Evolutionary conservation across 2,329 filamentous ascomycete genomes (phyloP).

Genomic region (Paraphaeosphaeria sporulosa): DNA sequence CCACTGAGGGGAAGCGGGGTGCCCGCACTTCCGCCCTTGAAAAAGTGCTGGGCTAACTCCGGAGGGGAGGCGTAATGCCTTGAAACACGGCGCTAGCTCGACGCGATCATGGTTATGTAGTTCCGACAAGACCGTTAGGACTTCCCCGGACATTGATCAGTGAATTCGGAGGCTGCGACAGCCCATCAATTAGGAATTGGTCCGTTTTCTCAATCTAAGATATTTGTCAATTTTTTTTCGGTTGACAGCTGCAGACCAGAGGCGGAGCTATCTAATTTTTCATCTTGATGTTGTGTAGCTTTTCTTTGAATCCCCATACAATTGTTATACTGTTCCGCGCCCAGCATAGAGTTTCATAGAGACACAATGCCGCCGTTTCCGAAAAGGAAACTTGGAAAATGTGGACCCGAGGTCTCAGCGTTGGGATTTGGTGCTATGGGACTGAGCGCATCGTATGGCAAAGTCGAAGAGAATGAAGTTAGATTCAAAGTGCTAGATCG

Average conservation of each 20-base stretch:
- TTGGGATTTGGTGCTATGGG: constrained; percentile 63
- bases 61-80: background rate
- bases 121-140: background rate
- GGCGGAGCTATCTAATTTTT: background rate
- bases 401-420: constrained; percentile 57
- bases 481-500: constrained; percentile 11
- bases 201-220: too few relatives aligned
- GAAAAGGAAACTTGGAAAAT: constrained; percentile 57
- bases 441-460: constrained; percentile 27
- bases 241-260: too few relatives aligned
- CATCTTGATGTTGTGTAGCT: background rate
- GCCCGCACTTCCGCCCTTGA: background rate
- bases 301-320: background rate
- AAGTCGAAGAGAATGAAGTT: constrained; percentile 11
- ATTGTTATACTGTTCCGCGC: background rate
- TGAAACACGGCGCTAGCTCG: background rate
- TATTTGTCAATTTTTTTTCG: too few relatives aligned
- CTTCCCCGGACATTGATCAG: background rate
- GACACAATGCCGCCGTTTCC: constrained; percentile 31
- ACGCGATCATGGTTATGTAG: background rate
- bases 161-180: too few relatives aligned
- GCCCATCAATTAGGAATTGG: too few relatives aligned
- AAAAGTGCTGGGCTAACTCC: background rate
- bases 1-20: background rate
- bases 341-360: background rate